Conservation (phyloP, 202 grass and related monocot species). For the Schoenoplectus tabernaemontani region DNA sequence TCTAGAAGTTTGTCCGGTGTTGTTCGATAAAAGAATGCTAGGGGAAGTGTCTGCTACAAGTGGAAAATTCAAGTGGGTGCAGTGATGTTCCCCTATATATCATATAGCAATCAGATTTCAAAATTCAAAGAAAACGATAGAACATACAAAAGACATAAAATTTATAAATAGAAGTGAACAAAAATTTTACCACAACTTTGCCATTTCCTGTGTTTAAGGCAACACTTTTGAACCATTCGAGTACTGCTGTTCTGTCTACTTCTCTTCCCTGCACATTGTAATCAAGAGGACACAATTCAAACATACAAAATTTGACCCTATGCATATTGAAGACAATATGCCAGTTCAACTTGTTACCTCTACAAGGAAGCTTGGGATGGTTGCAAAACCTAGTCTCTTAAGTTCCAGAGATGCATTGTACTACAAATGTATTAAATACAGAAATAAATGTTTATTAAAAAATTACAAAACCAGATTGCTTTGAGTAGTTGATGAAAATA, state of each 20-base stretch:
- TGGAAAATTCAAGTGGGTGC: neutral
- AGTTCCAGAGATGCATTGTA: slow-evolving; percentile 83
- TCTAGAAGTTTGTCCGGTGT: neutral
- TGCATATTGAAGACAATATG: slow-evolving; percentile 1
- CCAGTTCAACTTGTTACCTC: slow-evolving; percentile 39
- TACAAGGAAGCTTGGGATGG: slow-evolving; percentile 72
- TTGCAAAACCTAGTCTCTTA: slow-evolving; percentile 51
- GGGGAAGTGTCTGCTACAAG: neutral
- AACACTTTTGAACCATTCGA: slow-evolving; percentile 53
- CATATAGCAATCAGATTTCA: neutral
- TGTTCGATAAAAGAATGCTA: neutral
- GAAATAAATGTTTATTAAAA: neutral
- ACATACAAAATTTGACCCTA: neutral
- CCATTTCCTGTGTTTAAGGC: slow-evolving; percentile 59
- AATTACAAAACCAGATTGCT: neutral
- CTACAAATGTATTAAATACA: slow-evolving; percentile 42
- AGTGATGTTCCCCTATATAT: neutral
- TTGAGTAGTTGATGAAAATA: neutral
- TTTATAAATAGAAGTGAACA: slow-evolving; percentile 10
- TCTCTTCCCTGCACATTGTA: slow-evolving; percentile 43
- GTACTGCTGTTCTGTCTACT: slow-evolving; percentile 35
- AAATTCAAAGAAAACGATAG: neutral
- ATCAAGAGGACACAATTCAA: slow-evolving; percentile 18
- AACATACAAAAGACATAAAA: neutral
- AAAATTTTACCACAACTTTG: slow-evolving; percentile 63